phyloP scores from a whole-genome alignment of 495 filamentous ascomycete genomes.

The Penicillium subrubescens region DNA sequence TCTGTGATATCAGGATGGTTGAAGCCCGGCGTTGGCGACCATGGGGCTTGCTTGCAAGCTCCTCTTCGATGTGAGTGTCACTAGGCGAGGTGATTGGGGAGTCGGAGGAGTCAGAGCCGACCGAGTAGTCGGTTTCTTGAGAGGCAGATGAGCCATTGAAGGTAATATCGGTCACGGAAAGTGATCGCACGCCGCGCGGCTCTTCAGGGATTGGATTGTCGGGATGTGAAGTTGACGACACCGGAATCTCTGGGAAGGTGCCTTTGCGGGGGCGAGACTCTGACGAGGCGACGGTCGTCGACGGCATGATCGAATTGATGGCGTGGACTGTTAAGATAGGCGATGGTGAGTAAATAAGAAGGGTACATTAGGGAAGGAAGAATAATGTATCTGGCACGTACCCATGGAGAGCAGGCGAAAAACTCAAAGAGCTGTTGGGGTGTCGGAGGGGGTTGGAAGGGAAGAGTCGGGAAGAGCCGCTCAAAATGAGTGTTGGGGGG shows the following conservation, averaged over 20 bases:
- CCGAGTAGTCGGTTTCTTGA: constrained; percentile 43
- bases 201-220: constrained; percentile 60
- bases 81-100: constrained; percentile 51
- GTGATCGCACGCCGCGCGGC: constrained; percentile 45
- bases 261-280: constrained; percentile 28
- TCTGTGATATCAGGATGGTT: constrained; percentile 77
- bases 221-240: constrained; percentile 55
- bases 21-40: constrained; percentile 69
- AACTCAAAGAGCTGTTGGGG: constrained; percentile 3
- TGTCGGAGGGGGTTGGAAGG: background rate
- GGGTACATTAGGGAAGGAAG: background rate
- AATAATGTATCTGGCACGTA: constrained; percentile 5
- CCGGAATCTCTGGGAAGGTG: constrained; percentile 40
- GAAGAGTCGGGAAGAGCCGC: constrained; percentile 7
- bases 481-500: background rate
- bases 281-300: constrained; percentile 30
- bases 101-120: constrained; percentile 46
- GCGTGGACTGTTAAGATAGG: constrained; percentile 36
- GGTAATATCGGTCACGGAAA: constrained; percentile 44
- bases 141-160: constrained; percentile 44
- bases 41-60: constrained; percentile 29
- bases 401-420: constrained; percentile 16
- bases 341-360: background rate
- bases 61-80: constrained; percentile 53
- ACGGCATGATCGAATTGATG: constrained; percentile 32